These are phyloP conservation scores for Coelastrella sp. DNA, from an alignment of 139 green algal genomes.

Conservation along the genomic window DNA sequence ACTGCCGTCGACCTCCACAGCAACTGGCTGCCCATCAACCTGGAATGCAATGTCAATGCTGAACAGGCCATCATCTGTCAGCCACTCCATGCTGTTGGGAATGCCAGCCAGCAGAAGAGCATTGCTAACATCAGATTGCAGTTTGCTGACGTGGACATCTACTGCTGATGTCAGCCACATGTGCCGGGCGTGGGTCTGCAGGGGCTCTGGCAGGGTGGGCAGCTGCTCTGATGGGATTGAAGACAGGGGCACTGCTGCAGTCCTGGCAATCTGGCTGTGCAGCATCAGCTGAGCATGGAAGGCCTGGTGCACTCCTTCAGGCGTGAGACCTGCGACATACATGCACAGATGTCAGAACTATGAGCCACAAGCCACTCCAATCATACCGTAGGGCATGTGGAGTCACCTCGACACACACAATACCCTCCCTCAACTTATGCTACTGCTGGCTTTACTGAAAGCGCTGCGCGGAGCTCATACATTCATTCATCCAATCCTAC, in stretches of 20 bases:
- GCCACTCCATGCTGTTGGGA: constrained; percentile 58
- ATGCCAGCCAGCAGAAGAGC: constrained; percentile 55
- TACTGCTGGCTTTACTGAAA: too few species aligned
- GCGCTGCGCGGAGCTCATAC: too few species aligned
- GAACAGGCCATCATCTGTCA: constrained; percentile 64
- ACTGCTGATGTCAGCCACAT: constrained; percentile 56
- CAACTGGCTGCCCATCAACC: constrained; percentile 51
- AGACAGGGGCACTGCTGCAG: constrained; percentile 20
- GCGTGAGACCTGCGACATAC: constrained; percentile 38
- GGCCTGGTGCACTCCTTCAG: constrained; percentile 59
- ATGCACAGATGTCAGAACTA: not conserved
- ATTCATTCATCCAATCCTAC: too few species aligned
- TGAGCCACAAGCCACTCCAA: too few species aligned
- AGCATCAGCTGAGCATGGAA: constrained; percentile 65
- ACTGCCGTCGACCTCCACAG: constrained; percentile 63
- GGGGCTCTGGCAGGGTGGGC: constrained; percentile 51
- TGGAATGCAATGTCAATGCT: constrained; percentile 63
- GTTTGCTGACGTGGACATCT: constrained; percentile 56
- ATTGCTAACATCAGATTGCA: constrained; percentile 58
- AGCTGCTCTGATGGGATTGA: constrained; percentile 31
- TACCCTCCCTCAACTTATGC: too few species aligned
- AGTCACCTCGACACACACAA: too few species aligned
- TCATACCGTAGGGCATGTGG: too few species aligned
- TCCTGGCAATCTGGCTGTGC: constrained; percentile 43
- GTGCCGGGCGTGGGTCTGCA: constrained; percentile 37